Conservation (phyloP, 2,329 filamentous ascomycete species). For the Alternaria arbusti region DNA sequence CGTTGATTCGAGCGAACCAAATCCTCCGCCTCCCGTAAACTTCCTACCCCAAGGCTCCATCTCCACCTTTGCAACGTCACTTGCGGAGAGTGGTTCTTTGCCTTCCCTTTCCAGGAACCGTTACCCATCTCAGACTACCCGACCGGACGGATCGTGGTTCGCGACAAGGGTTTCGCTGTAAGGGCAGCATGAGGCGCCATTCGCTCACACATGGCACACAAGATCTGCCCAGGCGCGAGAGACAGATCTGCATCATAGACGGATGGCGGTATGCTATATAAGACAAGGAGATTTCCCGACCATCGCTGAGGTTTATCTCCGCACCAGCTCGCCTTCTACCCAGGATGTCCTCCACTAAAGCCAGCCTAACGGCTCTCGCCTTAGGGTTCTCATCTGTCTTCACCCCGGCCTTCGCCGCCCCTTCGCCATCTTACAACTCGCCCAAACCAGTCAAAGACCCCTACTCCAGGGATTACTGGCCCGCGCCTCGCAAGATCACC, state of each 20-base stretch:
- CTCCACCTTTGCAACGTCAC: not conserved
- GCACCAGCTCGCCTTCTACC: not conserved
- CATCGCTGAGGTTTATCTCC: not conserved
- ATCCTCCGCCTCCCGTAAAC: not conserved
- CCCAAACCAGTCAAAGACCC: not conserved
- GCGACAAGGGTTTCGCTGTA: not conserved
- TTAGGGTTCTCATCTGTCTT: not conserved
- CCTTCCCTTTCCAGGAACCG: not conserved
- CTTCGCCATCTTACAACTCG: not conserved
- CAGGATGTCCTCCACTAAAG: not conserved
- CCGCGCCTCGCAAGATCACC: constrained; percentile 6
- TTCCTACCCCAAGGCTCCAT: not conserved
- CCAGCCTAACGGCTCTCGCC: not conserved
- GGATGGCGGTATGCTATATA: not conserved
- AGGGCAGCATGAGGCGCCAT: not conserved
- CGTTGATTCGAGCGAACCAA: not conserved
- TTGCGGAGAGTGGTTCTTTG: not conserved
- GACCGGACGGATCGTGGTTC: not conserved
- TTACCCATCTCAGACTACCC: not conserved
- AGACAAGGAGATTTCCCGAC: not conserved
- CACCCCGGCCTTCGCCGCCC: not conserved
- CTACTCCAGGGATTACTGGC: not conserved
- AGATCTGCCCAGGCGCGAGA: not conserved
- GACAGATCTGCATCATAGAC: not conserved
- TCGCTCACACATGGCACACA: not conserved